A percentile compares a stretch with the other conserved stretches of the same genome.
Evolutionary conservation across 2,329 filamentous ascomycete genomes (phyloP).

Genomic region (Fusarium irregulare): DNA sequence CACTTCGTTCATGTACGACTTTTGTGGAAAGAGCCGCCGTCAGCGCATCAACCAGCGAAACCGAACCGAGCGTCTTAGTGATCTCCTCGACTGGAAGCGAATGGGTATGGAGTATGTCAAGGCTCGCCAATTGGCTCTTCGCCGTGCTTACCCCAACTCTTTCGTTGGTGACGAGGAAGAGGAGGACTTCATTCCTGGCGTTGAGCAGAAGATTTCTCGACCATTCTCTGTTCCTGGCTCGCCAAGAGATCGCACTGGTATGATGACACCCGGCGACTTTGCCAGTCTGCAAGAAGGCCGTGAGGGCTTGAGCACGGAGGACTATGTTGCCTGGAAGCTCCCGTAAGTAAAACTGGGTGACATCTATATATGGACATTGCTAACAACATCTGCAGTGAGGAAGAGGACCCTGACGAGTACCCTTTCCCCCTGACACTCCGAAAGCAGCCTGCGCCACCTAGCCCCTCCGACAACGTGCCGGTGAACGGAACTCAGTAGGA

Average conservation of each 20-base stretch:
- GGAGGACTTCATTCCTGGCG: slow-evolving; percentile 89
- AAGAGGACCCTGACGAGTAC: slow-evolving; percentile 87
- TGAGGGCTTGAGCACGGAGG: slow-evolving; percentile 93
- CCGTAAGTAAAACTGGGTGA: slow-evolving; percentile 75
- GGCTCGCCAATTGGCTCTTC: slow-evolving; percentile 89
- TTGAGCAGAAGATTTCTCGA: slow-evolving; percentile 93
- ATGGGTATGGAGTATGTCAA: slow-evolving; percentile 99
- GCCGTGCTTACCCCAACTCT: slow-evolving; percentile 89
- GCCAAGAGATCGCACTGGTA: slow-evolving; percentile 87
- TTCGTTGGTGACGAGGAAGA: slow-evolving; percentile 85
- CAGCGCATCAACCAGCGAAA: slow-evolving; percentile 99
- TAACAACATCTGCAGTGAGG: slow-evolving; percentile 70
- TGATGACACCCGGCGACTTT: slow-evolving; percentile 99
- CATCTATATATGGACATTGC: not conserved
- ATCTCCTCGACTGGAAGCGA: slow-evolving; percentile 97
- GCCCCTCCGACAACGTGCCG: slow-evolving; percentile 41
- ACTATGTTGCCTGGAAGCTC: slow-evolving; percentile 97
- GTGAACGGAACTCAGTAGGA: slow-evolving; percentile 44
- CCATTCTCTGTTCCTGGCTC: slow-evolving; percentile 95
- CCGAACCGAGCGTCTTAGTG: slow-evolving; percentile 92
- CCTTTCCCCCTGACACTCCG: slow-evolving; percentile 69
- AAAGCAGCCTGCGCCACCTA: slow-evolving; percentile 55
- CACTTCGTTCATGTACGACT: slow-evolving; percentile 88
- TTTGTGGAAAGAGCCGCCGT: slow-evolving; percentile 89
- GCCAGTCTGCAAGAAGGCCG: slow-evolving; percentile 94